Evolutionary conservation across 805 yeast genomes (phyloP), one percentile per base, ranked within the genome.

Genomic region (Candida silvatica): DNA sequence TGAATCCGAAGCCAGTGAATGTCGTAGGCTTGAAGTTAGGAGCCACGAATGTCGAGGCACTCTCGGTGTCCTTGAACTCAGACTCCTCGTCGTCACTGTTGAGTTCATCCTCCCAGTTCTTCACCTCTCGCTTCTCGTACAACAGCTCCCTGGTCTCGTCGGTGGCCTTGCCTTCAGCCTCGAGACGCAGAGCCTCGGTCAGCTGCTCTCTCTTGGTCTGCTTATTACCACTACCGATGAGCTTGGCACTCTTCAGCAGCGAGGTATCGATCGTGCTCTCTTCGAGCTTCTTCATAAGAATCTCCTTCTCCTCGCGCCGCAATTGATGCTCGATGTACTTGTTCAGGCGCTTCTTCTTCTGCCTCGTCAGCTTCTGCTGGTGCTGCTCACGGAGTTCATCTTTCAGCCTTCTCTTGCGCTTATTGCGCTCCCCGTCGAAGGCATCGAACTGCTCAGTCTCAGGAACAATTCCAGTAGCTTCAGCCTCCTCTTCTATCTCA

Each of bases 321-420:
- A 87, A 52, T 54, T 87, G 96, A 59, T 84, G 94, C 39, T 87
- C 94, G 26, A 90, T 86, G 56, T 86, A 90, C 57, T 90, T 90
- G 42, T 90, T 97, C 29, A 90, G 61, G 38, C 97, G 62, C 61
- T 82, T 71, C 66, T 67, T 72, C 63, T 90, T 81, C 32, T 80
- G 70, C 33, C 75, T 64, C 1, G 88, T 76, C 25, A 83, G 57
- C 50, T 86, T 86, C 39, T 84, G 90, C 36, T 71, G 64, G 36
- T 68, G 69, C 29, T 84, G 79, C 19, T 67, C 56, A 37, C 81
- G 63, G 6, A 77, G 56, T 19, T 74, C 69, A 39, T 77, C 70
- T 36, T 65, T 74, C 31, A 88, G 51, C 42, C 71, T 73, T 34
- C 90, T 60, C 52, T 83, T 84, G 42, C 82, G 69, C 29, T 69